These are phyloP conservation scores for Ogataea angusta DNA, from an alignment of 805 yeast genomes.

Conservation along the genomic window DNA sequence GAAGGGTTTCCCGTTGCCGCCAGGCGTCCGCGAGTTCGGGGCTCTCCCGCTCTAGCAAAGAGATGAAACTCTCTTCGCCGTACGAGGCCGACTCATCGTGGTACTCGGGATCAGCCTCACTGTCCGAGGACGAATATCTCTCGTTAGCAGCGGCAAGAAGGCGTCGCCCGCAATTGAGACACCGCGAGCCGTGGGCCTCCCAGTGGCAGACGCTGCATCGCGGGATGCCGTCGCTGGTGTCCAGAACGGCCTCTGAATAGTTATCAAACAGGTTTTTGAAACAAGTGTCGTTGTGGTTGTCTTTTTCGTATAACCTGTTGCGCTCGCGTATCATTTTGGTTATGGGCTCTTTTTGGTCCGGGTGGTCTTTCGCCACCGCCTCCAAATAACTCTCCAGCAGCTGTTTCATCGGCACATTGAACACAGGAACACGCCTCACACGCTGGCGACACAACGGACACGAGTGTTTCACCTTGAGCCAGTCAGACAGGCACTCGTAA, in stretches of 20 bases:
- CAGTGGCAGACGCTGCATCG: conserved; percentile 76
- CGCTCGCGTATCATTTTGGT: conserved; percentile 29
- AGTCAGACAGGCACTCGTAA: conserved; percentile 58
- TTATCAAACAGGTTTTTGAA: conserved; percentile 51
- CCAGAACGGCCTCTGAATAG: conserved; percentile 50
- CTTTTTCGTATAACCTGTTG: conserved; percentile 38
- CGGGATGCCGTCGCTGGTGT: conserved; percentile 67
- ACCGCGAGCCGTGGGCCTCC: conserved; percentile 68
- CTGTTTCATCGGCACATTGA: conserved; percentile 52
- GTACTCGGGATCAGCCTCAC: conserved; percentile 5
- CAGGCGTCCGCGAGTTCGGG: too few species aligned
- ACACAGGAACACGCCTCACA: conserved; percentile 46
- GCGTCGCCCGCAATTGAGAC: conserved; percentile 64
- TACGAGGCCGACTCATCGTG: conserved; percentile 8
- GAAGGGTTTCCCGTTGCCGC: too few species aligned
- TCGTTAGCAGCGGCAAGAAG: conserved; percentile 29
- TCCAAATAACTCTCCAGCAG: conserved; percentile 41
- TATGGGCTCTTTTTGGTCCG: conserved; percentile 17
- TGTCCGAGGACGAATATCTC: background rate
- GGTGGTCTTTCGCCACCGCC: conserved; percentile 32
- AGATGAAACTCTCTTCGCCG: conserved; percentile 8
- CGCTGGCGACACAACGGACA: conserved; percentile 67
- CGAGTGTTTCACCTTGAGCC: conserved; percentile 56
- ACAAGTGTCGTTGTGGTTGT: conserved; percentile 32
- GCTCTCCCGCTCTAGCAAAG: too few species aligned